Percentiles rank a stretch among this genome's conserved stretches.
phyloP scores from a whole-genome alignment of 192 early-diverging fungal genomes.

The Allomyces macrogynus region DNA sequence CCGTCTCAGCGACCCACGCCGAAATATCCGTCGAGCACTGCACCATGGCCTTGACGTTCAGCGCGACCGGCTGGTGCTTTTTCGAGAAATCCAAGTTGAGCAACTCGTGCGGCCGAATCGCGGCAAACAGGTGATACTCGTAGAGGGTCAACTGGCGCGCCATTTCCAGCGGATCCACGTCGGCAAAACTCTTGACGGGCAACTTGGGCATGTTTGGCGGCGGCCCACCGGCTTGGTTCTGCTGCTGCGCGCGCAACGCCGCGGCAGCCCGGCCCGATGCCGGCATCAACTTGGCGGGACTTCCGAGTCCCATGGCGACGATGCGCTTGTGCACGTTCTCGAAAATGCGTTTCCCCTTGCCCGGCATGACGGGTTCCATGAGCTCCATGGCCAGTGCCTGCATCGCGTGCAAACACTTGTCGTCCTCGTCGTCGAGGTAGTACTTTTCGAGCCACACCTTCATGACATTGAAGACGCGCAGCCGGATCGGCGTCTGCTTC shows the following conservation, averaged over 20 bases:
- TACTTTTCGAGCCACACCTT: constrained; percentile 94
- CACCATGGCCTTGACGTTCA: constrained; percentile 76
- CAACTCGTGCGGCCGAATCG: constrained; percentile 72
- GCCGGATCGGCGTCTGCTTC: constrained; percentile 74
- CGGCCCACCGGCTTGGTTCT: constrained; percentile 14
- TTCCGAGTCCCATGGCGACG: constrained; percentile 25
- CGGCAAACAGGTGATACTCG: constrained; percentile 58
- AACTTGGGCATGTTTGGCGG: constrained; percentile 63
- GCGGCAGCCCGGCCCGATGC: background rate
- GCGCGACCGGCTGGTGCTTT: constrained; percentile 39
- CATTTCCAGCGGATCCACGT: constrained; percentile 78
- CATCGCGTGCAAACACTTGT: constrained; percentile 52
- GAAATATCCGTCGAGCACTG: constrained; percentile 66
- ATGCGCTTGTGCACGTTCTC: constrained; percentile 59
- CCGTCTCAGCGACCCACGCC: constrained; percentile 67
- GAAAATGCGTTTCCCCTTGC: constrained; percentile 47
- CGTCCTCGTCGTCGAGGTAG: constrained; percentile 53
- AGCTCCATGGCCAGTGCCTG: constrained; percentile 48
- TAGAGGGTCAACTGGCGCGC: constrained; percentile 89
- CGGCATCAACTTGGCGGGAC: constrained; percentile 35
- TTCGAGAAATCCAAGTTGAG: constrained; percentile 48
- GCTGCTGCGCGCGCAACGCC: too few species aligned
- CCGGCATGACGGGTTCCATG: constrained; percentile 50
- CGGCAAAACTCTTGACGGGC: constrained; percentile 56
- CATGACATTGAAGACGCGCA: constrained; percentile 83